Conservation (phyloP, 306 rosid species). For the Hippophae rhamnoides region DNA sequence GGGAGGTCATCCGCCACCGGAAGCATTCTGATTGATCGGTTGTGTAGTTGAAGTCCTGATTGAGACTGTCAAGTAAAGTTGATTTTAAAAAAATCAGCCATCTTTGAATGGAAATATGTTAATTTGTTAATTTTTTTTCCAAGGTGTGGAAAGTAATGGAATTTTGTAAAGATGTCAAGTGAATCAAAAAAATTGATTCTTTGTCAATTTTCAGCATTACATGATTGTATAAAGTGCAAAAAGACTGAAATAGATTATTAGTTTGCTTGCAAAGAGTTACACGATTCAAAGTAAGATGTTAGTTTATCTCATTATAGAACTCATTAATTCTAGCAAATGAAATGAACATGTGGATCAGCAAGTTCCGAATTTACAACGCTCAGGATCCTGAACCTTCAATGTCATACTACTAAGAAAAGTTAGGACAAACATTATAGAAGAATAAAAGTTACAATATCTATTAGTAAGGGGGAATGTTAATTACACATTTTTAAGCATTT, state of each 20-base stretch:
- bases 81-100: conserved; percentile 16
- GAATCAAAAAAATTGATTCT: conserved; percentile 9
- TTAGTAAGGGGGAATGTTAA: no score
- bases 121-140: conserved; percentile 24
- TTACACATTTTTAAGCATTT: no score
- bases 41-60: conserved; percentile 7
- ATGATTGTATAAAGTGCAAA: not conserved
- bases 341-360: conserved; percentile 8
- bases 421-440: no score
- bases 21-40: conserved; percentile 38
- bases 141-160: conserved; percentile 21
- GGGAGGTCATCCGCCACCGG: conserved; percentile 54
- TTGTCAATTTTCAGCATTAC: conserved; percentile 4
- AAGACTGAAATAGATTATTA: not conserved
- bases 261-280: no score
- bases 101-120: conserved; percentile 23
- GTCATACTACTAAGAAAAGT: no score
- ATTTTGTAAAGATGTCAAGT: conserved; percentile 32
- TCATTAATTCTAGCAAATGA: no score
- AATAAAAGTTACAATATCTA: no score
- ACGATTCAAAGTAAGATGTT: no score
- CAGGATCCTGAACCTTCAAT: not conserved
- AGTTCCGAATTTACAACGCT: conserved; percentile 25
- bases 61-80: conserved; percentile 37
- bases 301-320: no score